Base-by-base conservation (phyloP, 2,329 filamentous ascomycete genomes). In the Aspergillus fischeri region DNA sequence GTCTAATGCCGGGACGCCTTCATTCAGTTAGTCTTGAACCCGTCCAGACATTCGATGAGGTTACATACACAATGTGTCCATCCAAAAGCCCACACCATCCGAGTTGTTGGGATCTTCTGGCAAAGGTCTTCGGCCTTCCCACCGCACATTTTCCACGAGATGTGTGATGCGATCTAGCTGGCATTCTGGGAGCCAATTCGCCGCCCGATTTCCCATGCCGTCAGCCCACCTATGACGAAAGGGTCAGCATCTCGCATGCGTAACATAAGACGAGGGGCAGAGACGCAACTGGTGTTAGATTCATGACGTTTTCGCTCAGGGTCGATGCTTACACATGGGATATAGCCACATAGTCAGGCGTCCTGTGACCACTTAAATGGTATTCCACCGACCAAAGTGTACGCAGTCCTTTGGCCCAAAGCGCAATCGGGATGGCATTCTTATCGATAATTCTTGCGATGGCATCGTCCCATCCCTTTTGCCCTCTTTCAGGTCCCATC, bases 51-150 rank as follows among this genome's bases (percentile, higher is more conserved):
- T 14, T 32, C 10, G 10, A 14, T 32, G 29, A 32, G 10, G 10
- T 29, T 11, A 11, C 29, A 4, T 55, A 54, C 62, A 64, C 20
- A 66, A 25, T 10, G 64, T 65, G 44, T 67, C 64, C 44, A 67
- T 56, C 64, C 64, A 67, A 41, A 67, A 61, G 1, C 55, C 59
- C n/a, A 57, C 51, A 1, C 55, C 50, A 49, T 56, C 45, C 4
- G 54, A 53, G 1, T 28, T 14, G 5, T 53, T 54, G 5, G 50
- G 54, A 17, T 57, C 24, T 17, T 11, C 3, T 14, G 57, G 57
- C 14, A 51, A 10, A 8, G 38, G 38, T n/a, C 56, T 52, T 9
- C 60, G 54, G 17, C 55, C 55, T 45, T 54, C 27, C 61, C 57
- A 58, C 17, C 41, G 56, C 9, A 65, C n/a, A 24, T 51, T 53